Conservation (phyloP, 371 early-diverging fungal genomes). For the Dinochytrium kinnereticum region DNA sequence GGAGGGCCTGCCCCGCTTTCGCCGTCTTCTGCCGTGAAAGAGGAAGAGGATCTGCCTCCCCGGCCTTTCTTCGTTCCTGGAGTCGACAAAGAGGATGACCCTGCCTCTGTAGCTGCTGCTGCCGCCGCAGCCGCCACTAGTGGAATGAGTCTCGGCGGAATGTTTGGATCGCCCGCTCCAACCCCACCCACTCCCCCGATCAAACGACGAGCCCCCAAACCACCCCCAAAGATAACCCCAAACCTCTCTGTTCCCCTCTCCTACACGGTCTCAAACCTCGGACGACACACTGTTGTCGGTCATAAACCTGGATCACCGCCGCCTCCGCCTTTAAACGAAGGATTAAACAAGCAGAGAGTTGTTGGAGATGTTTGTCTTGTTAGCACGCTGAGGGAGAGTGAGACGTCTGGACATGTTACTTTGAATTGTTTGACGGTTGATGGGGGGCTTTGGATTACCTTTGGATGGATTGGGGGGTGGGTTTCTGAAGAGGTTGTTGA, state of each 20-base stretch:
- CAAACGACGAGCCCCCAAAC: background rate
- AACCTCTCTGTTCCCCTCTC: background rate
- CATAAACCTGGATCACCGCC: too few relatives aligned
- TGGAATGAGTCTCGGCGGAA: background rate
- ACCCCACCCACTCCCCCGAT: too few relatives aligned
- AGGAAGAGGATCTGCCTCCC: background rate
- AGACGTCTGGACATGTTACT: background rate
- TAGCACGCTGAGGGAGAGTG: background rate
- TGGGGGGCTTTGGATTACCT: background rate
- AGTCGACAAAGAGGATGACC: slow-evolving; percentile 6
- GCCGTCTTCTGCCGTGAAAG: background rate
- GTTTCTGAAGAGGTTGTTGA: background rate
- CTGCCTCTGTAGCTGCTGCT: background rate
- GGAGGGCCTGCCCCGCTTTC: background rate
- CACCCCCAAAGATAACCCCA: background rate
- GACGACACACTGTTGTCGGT: background rate
- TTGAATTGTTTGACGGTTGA: slow-evolving; percentile 2
- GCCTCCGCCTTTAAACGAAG: background rate
- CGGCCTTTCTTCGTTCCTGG: slow-evolving; percentile 8
- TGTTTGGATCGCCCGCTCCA: background rate
- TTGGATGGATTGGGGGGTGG: background rate
- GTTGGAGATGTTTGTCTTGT: background rate
- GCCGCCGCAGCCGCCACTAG: background rate
- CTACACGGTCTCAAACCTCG: slow-evolving; percentile 1
- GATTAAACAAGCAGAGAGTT: background rate